Evolutionary conservation across 108 stramenopile species (phyloP), one percentile per base, ranked within the genome.

Genomic region (Cyclotella choctawhatcheeana): DNA sequence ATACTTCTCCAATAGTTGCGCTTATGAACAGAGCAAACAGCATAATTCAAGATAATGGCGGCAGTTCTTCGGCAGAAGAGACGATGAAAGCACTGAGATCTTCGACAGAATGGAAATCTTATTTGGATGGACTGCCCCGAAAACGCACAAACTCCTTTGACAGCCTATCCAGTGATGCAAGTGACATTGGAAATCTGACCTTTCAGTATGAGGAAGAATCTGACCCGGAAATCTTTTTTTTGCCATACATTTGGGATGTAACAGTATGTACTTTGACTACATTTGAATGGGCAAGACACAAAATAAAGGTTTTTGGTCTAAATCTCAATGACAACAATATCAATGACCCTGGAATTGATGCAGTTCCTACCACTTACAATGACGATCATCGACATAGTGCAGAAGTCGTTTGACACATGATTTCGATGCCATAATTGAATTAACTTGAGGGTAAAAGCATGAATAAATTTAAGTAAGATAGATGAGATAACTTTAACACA

Each of bases 201-300:
- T 93, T 88, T 77, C 85, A 86, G 4, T 93, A 93, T 63, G 89
- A 93, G 66, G 92, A 93, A 75, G 92, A 93, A 56, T 60, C 82
- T 21, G 92, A 90, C 58, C 89, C 92, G 71, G 91, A 93, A 75
- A 77, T 84, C 4, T 93, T 93, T 54, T 93, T 93, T 59, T 80
- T 90, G 18, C 91, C 91, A 1, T 93, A 93, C 61, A 60, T 90
- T 43, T 81, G 88, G 88, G 89, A 93, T 63, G 77, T 89, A 1
- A 84, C 87, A 52, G 89, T 93, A 31, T 78, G 83, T 24, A 63
- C 68, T 0, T 64, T 89, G 2, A 88, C 88, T n/a, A 65, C 83
- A 13, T 69, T 90, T 21, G 88, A 89, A 60, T 93, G 92, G 92
- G 71, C 79, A 31, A 85, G 79, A 44, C 53, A 81, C 30, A 63